Evolutionary conservation across 1,284 basidiomycete species (phyloP), one percentile per base, ranked within the genome.

Genomic region (Earliella scabrosa): DNA sequence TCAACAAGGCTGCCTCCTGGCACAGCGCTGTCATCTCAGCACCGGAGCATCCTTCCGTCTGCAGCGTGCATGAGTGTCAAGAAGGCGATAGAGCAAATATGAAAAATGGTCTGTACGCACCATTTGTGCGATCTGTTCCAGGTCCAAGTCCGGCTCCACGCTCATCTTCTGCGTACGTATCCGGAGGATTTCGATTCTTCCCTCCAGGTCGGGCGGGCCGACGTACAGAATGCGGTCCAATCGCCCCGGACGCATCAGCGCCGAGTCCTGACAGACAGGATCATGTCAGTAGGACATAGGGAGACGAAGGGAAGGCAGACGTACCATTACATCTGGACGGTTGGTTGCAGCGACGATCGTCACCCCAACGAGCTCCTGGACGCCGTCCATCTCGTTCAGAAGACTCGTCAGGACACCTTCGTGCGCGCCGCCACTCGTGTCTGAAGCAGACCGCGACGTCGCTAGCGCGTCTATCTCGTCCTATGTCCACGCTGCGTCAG

Each of bases 401-500:
- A 99, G 79, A 56, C 88, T 97, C 0, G 95, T 97, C 18, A 99
- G 82, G 13, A 98, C 93, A 7, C 97, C 93, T 66, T 93, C 90
- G 63, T 95, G 88, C 0, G 87, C 82, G 1, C 77, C 77, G 2
- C 75, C 71, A 38, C 85, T 82, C 4, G 76, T 77, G 44, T 88
- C 86, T 13, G 83, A 82, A 3, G 80, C 78, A 2, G 85, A 82
- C 31, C 97, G 84, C 0, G 92, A 88, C 0, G 87, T 85, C 0
- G 93, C 95, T 1, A 99, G 81, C 0, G 96, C 95, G 68, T 99
- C 97, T 47, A 99, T 94, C 73, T 99, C 97, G 70, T 99, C 97
- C 95, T 97, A 67, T 1, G 31, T 0, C 1, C 4, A 2, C 10
- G 0, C 3, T 21, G 3, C 26, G 18, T 3, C 8, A 11, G n/a